A percentile compares a stretch with the other conserved stretches of the same genome.
These are phyloP conservation scores for Sporothrix dimorphospora DNA, from an alignment of 2,329 filamentous ascomycete species.

Conservation along the genomic window DNA sequence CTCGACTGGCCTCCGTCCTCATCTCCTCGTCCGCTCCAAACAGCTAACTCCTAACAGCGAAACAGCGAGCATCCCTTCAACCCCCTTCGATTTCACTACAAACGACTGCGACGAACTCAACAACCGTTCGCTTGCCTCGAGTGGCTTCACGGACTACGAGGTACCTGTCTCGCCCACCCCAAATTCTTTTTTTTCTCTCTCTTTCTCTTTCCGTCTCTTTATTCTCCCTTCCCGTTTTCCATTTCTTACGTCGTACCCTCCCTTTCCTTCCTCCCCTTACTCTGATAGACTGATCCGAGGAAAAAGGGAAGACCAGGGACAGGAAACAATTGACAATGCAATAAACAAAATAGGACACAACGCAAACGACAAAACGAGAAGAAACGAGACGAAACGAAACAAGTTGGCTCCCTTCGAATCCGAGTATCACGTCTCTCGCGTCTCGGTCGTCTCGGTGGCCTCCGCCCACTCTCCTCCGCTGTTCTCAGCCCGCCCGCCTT, in stretches of 20 bases:
- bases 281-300: background rate
- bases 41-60: background rate
- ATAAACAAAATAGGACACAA: background rate
- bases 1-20: background rate
- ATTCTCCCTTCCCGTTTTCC: background rate
- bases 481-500: background rate
- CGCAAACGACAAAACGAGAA: background rate
- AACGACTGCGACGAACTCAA: background rate
- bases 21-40: background rate
- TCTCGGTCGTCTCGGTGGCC: background rate
- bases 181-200: background rate
- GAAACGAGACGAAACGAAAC: background rate
- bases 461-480: background rate
- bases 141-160: background rate
- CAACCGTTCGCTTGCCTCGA: background rate
- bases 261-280: background rate
- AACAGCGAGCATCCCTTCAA: background rate
- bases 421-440: background rate
- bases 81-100: background rate
- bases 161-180: too few relatives aligned
- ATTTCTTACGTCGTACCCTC: background rate
- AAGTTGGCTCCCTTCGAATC: background rate
- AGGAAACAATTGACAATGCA: constrained; percentile 3
- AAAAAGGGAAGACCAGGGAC: background rate
- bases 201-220: background rate